Percentiles rank a stretch among this genome's conserved stretches.
Conservation (phyloP, 306 rosid genomes). For the Begonia loranthoides region DNA sequence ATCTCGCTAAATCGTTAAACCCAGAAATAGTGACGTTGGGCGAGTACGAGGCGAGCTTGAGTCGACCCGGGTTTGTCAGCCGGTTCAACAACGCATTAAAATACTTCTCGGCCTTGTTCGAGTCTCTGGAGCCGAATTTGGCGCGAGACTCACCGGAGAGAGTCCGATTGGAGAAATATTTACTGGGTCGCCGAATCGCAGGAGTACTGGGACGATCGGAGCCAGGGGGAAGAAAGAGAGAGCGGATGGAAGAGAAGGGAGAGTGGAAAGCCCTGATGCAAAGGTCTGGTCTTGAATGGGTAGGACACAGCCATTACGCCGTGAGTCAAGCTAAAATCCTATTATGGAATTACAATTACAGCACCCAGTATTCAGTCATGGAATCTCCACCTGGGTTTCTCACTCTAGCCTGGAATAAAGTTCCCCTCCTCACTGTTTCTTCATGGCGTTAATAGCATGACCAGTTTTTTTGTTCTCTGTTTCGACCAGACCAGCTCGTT, state of each 20-base stretch:
- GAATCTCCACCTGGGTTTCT: constrained; percentile 75
- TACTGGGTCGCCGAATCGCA: constrained; percentile 56
- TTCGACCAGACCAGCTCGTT: constrained; percentile 61
- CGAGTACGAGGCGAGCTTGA: constrained; percentile 67
- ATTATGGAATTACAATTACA: constrained; percentile 61
- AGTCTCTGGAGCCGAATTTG: constrained; percentile 69
- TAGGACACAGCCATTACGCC: constrained; percentile 66
- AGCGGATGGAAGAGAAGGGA: constrained; percentile 67
- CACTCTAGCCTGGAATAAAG: constrained; percentile 77
- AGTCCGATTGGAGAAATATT: constrained; percentile 45
- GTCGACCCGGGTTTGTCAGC: constrained; percentile 34
- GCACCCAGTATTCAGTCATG: constrained; percentile 35
- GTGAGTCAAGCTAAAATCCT: constrained; percentile 77
- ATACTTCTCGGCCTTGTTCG: constrained; percentile 66
- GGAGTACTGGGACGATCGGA: constrained; percentile 30
- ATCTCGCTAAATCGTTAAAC: constrained; percentile 57
- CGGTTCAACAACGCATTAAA: constrained; percentile 58
- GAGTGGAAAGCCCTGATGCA: constrained; percentile 75
- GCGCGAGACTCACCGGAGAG: constrained; percentile 52
- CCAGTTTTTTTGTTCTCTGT: constrained; percentile 15
- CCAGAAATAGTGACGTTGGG: constrained; percentile 75
- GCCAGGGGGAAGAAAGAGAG: constrained; percentile 23
- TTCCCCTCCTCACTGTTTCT: constrained; percentile 69
- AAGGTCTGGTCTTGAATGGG: constrained; percentile 50
- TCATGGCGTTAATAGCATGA: constrained; percentile 60